Conservation (phyloP, 495 filamentous ascomycete species). For the Platismatia glauca region DNA sequence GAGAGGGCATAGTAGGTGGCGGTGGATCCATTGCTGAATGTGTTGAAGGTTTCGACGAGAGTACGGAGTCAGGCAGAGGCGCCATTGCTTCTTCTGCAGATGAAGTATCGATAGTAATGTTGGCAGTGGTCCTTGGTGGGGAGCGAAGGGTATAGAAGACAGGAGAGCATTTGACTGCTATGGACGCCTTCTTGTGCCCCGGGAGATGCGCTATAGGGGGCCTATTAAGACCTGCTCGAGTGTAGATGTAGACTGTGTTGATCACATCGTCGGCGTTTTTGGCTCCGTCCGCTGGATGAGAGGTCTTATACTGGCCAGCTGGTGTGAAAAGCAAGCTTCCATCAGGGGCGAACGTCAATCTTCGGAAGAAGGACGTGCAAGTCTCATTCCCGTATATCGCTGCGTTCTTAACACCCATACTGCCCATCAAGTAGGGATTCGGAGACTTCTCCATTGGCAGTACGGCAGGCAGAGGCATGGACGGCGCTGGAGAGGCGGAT, state of each 20-base stretch:
- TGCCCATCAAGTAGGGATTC: slow-evolving; percentile 52
- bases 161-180: slow-evolving; percentile 91
- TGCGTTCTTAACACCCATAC: slow-evolving; percentile 59
- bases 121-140: slow-evolving; percentile 57
- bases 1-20: slow-evolving; percentile 40
- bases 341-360: slow-evolving; percentile 89
- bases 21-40: slow-evolving; percentile 72
- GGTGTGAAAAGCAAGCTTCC: slow-evolving; percentile 93
- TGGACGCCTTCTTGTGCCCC: slow-evolving; percentile 96
- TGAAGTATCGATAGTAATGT: slow-evolving; percentile 91
- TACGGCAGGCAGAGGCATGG: slow-evolving; percentile 90
- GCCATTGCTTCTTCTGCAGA: slow-evolving; percentile 76
- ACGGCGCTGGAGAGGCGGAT: slow-evolving; percentile 91
- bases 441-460: slow-evolving; percentile 86
- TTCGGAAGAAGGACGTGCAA: slow-evolving; percentile 91
- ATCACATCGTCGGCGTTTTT: slow-evolving; percentile 77
- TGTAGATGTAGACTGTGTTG: slow-evolving; percentile 98
- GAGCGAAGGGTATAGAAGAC: slow-evolving; percentile 76
- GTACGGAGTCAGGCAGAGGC: slow-evolving; percentile 71
- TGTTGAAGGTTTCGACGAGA: slow-evolving; percentile 48
- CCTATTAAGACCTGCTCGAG: slow-evolving; percentile 90
- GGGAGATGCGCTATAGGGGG: slow-evolving; percentile 96
- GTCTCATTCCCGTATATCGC: slow-evolving; percentile 97
- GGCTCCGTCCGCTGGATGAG: slow-evolving; percentile 61
- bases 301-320: slow-evolving; percentile 87